A percentile compares a stretch with the other conserved stretches of the same genome.
Conservation (phyloP, 257 asterid species). For the Henckelia pumila region DNA sequence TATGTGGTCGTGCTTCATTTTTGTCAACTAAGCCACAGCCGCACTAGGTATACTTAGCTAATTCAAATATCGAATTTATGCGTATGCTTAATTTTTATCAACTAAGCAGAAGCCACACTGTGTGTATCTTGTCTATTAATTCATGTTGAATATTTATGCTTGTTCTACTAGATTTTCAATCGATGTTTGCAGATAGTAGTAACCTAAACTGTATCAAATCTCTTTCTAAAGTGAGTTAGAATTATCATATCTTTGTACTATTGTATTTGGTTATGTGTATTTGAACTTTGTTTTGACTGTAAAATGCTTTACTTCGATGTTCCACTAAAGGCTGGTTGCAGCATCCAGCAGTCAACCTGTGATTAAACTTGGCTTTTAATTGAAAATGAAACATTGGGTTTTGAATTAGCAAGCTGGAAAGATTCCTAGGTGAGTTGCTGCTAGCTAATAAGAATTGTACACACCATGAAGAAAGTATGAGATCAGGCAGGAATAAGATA, state of each 20-base stretch:
- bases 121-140: not conserved
- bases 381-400: not conserved
- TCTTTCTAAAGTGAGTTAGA: not conserved
- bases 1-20: conserved; percentile 1
- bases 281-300: not conserved
- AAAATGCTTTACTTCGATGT: not conserved
- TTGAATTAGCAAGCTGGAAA: not conserved
- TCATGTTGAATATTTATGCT: not conserved
- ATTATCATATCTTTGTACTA: not conserved
- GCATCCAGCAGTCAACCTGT: not conserved
- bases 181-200: not conserved
- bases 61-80: not conserved
- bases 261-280: not conserved
- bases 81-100: not conserved
- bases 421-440: not conserved
- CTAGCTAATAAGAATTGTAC: not conserved
- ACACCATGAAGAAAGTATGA: not conserved
- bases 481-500: not conserved
- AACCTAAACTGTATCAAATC: not conserved
- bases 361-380: not conserved
- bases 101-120: not conserved
- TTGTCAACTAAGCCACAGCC: not conserved
- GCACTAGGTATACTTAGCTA: not conserved
- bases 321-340: not conserved
- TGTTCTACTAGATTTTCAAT: not conserved